phyloP scores from a whole-genome alignment of 768 basidiomycete genomes.

The Piloderma croceum region DNA sequence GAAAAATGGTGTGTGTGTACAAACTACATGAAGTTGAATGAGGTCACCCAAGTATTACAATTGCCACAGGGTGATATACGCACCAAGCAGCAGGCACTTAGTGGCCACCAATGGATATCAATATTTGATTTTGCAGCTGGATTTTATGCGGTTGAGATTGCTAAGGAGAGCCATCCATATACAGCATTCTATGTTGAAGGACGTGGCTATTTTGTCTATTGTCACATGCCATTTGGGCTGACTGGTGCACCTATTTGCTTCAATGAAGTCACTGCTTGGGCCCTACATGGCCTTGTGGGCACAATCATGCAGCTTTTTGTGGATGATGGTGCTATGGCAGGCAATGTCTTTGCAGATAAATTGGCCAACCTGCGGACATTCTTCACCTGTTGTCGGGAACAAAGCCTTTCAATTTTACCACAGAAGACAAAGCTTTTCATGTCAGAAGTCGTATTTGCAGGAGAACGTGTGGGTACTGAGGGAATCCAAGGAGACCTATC shows the following conservation, averaged over 20 bases:
- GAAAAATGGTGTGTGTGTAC: slow-evolving; percentile 36
- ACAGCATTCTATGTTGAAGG: slow-evolving; percentile 33
- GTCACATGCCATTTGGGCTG: slow-evolving; percentile 36
- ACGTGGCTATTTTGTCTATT: slow-evolving; percentile 30
- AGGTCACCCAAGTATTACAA: slow-evolving; percentile 22
- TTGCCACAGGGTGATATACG: slow-evolving; percentile 34
- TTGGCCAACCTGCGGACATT: slow-evolving; percentile 9
- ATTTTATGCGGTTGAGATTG: slow-evolving; percentile 24
- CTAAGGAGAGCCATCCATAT: slow-evolving; percentile 15
- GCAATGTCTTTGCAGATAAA: slow-evolving; percentile 14
- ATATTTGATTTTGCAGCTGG: slow-evolving; percentile 36
- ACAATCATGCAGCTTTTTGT: slow-evolving; percentile 10
- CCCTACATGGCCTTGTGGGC: slow-evolving; percentile 20
- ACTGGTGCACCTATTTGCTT: slow-evolving; percentile 35
- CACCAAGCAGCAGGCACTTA: slow-evolving; percentile 31
- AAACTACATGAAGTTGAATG: slow-evolving; percentile 32
- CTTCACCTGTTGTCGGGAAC: not conserved
- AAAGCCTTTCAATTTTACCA: not conserved
- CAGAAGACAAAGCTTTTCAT: slow-evolving; percentile 9
- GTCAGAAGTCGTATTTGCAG: slow-evolving; percentile 2
- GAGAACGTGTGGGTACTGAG: too few species aligned
- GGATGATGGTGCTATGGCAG: slow-evolving; percentile 12
- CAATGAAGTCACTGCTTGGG: slow-evolving; percentile 20
- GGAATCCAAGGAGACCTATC: slow-evolving; percentile 3
- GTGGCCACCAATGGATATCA: slow-evolving; percentile 30